Base-by-base conservation (phyloP, 2,329 filamentous ascomycete species). In the Neonectria magnoliae region DNA sequence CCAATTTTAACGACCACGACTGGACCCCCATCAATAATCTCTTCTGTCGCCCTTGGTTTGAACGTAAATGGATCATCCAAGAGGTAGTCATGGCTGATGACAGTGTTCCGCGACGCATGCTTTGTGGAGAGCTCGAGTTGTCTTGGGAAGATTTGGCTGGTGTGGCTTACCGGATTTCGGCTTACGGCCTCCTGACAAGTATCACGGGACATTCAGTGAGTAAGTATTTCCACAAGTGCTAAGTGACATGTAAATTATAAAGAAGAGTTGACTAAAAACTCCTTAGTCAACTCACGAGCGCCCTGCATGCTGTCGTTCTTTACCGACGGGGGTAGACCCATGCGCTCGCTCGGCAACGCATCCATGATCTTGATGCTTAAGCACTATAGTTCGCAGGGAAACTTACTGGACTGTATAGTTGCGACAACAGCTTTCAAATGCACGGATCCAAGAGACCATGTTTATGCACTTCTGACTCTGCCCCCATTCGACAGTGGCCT, bases 41-140 rank as follows among this genome's bases (percentile, higher is more conserved):
- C 4, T 20, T 60, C n/a, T 22, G 13, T 22, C 50, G 42, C 13
- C 51, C 58, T 27, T 60, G 58, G 58, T 60, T 60, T 18, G 50
- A 47, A 8, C 42, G 58, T 4, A 60, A 60, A 31, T 60, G 58
- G 58, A 51, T 60, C 4, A 55, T 60, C 22, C 51, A 60, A 41
- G 58, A 60, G 25, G 51, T 60, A 14, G 14, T 38, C 7, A 42
- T 50, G 50, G 58, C 58, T 11, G 13, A 16, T 16, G 36, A 42
- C 4, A 14, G 27, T 16, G 31, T 60, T 22, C 50, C 50, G 5
- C 38, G 50, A 13, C 20, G 31, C 16, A 55, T 60, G 50, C 36
- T 60, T 1, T 60, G 58, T 11, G 58, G 58, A 3, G 11, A 60
- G 5, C n/a, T 60, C 9, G 18, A 60, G 31, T 25, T 60, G 14